Base-by-base conservation (phyloP, 2,329 filamentous ascomycete genomes). In the Colletotrichum sp. region DNA sequence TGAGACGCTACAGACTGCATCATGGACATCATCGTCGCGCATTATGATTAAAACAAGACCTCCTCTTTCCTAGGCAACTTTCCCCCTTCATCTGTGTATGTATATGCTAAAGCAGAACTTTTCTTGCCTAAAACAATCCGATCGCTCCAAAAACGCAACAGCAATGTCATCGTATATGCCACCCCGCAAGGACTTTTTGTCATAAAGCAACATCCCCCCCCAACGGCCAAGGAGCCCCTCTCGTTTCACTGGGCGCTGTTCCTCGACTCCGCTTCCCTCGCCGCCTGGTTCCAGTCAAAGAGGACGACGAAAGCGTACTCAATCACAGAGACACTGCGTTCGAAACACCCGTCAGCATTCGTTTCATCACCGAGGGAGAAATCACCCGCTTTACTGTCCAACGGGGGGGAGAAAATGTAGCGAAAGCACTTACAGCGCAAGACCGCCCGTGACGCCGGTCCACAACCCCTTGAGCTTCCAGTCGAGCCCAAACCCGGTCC, bases 401-500 rank as follows among this genome's bases (percentile, higher is more conserved):
- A 52, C 5, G n/a, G n/a, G 18, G 18, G n/a, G n/a, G 28, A 13
- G 56, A 32, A 7, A 30, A 60, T 13, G 24, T 12, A 60, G 56
- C 38, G 21, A 34, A 52, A 28, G 87, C 89, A 87, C 89, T 86
- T 83, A 91, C 88, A 94, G 83, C 7, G 88, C 84, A 16, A 98
- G 86, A 2, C 94, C 96, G 77, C 97, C 83, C 0, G 93, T 94
- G 8, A 96, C 91, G 24, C 95, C 94, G 15, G 89, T 87, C 96
- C 96, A 98, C 21, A 98, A 87, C 1, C 96, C 96, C 71, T 91
- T 88, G 48, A 98, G 86, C 62, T 92, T 91, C 95, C 94, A 97
- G 24, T 89, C 89, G 5, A 96, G 85, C 0, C 92, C 93, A 83
- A 98, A 98, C 0, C 93, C 94, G 0, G 94, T 91, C 6, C 90